Evolutionary conservation across 2,329 filamentous ascomycete species (phyloP).

Genomic region (Pestalotiopsis sp.): DNA sequence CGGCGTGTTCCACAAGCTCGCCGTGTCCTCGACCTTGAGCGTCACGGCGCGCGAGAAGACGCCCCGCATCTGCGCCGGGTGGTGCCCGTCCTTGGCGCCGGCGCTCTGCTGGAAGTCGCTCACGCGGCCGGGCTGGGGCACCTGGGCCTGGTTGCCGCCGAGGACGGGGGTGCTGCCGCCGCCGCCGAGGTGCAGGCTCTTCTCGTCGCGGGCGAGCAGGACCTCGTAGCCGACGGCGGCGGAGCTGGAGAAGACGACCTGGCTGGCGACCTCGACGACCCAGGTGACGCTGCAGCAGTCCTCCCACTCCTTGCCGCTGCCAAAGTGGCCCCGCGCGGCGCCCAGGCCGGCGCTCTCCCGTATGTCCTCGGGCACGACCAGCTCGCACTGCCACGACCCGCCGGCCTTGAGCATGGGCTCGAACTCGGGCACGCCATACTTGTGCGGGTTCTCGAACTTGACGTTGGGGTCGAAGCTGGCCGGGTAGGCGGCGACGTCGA

Average conservation of each 20-base stretch:
- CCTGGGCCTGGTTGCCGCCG: constrained; percentile 48
- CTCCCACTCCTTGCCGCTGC: constrained; percentile 43
- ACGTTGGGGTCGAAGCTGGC: constrained; percentile 81
- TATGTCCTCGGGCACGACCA: constrained; percentile 80
- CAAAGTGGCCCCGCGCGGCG: constrained; percentile 49
- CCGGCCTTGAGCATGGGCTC: constrained; percentile 97
- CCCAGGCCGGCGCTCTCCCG: constrained; percentile 62
- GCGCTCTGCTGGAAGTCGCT: constrained; percentile 74
- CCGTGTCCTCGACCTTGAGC: constrained; percentile 84
- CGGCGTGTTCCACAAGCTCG: constrained; percentile 91
- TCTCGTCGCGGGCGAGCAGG: constrained; percentile 81
- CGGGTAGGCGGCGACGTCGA: constrained; percentile 86
- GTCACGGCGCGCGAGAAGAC: constrained; percentile 83
- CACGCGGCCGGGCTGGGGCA: constrained; percentile 70
- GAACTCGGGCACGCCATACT: constrained; percentile 83
- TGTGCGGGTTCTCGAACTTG: constrained; percentile 70
- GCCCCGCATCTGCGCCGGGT: constrained; percentile 69
- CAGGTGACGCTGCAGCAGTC: constrained; percentile 58
- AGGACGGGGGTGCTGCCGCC: constrained; percentile 48
- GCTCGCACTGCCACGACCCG: constrained; percentile 79
- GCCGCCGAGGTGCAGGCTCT: constrained; percentile 70
- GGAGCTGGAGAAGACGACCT: constrained; percentile 90
- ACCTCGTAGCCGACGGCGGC: constrained; percentile 89
- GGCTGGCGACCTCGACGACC: constrained; percentile 89
- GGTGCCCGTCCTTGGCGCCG: constrained; percentile 58